Conservation (phyloP, 805 yeast genomes). For the Pichia gijzeniarum region DNA sequence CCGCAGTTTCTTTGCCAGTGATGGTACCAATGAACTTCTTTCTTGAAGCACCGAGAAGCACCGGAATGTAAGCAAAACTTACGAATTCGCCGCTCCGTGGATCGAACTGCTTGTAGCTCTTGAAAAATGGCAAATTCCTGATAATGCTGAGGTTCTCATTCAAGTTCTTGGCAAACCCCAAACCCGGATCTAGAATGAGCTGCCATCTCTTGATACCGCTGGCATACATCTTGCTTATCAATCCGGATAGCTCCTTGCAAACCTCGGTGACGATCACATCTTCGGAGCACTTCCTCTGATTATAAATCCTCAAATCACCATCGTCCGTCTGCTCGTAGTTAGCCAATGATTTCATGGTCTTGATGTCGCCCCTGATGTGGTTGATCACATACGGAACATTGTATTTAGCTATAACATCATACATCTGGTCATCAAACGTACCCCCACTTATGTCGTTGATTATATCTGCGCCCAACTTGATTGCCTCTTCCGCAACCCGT, state of each 20-base stretch:
- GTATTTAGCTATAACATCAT: slow-evolving; percentile 57
- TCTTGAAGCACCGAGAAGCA: slow-evolving; percentile 82
- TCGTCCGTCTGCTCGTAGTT: slow-evolving; percentile 38
- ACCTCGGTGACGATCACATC: slow-evolving; percentile 44
- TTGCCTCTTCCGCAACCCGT: slow-evolving; percentile 61
- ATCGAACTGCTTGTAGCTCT: slow-evolving; percentile 35
- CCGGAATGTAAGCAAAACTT: slow-evolving; percentile 50
- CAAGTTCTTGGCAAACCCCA: slow-evolving; percentile 90
- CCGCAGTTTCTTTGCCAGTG: slow-evolving; percentile 50
- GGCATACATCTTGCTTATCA: slow-evolving; percentile 48
- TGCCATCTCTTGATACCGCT: slow-evolving; percentile 85
- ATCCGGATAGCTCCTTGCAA: slow-evolving; percentile 55
- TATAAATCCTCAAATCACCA: slow-evolving; percentile 15
- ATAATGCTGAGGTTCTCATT: slow-evolving; percentile 64
- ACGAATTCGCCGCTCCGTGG: slow-evolving; percentile 26
- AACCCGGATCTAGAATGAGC: slow-evolving; percentile 85
- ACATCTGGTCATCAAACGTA: slow-evolving; percentile 57
- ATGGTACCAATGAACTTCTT: slow-evolving; percentile 79
- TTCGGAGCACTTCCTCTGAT: slow-evolving; percentile 6
- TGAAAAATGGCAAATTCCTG: slow-evolving; percentile 40
- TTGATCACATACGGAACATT: slow-evolving; percentile 75
- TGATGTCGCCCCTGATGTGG: slow-evolving; percentile 80
- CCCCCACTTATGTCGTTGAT: slow-evolving; percentile 91
- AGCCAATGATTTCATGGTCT: slow-evolving; percentile 59
- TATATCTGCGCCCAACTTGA: slow-evolving; percentile 79